Evolutionary conservation across 345 rosid genomes (phyloP).

Genomic region (Bretschneidera sinensis): DNA sequence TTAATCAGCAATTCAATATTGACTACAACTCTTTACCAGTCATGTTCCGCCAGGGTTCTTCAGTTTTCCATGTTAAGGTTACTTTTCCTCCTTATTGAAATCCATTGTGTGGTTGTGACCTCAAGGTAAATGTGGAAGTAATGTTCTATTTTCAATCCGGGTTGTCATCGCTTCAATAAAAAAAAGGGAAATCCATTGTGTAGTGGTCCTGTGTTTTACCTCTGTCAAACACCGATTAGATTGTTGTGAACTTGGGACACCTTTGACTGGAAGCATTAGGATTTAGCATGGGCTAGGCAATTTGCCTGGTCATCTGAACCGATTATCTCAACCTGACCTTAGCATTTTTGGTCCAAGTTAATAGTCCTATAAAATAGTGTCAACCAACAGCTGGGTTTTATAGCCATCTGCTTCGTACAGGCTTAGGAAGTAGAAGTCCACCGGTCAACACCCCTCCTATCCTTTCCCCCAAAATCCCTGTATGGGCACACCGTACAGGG

Average conservation of each 20-base stretch:
- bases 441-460: background rate
- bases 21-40: constrained; percentile 54
- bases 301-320: background rate
- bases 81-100: constrained; percentile 1
- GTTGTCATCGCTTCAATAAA: no score
- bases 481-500: background rate
- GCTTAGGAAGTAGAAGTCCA: background rate
- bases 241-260: background rate
- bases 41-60: constrained; percentile 80
- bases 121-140: no score
- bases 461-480: no score
- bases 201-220: background rate
- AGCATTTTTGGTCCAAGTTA: no score
- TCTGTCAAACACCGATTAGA: background rate
- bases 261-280: background rate
- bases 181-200: background rate
- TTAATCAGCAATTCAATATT: constrained; percentile 54
- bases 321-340: background rate
- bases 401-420: background rate
- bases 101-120: background rate
- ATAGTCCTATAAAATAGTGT: no score
- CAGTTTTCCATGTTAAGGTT: constrained; percentile 44
- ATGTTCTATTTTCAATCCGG: no score
- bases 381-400: background rate
- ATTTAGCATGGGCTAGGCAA: background rate